These are phyloP conservation scores for Aaosphaeria arxii DNA, from an alignment of 2,329 filamentous ascomycete species.

Conservation along the genomic window DNA sequence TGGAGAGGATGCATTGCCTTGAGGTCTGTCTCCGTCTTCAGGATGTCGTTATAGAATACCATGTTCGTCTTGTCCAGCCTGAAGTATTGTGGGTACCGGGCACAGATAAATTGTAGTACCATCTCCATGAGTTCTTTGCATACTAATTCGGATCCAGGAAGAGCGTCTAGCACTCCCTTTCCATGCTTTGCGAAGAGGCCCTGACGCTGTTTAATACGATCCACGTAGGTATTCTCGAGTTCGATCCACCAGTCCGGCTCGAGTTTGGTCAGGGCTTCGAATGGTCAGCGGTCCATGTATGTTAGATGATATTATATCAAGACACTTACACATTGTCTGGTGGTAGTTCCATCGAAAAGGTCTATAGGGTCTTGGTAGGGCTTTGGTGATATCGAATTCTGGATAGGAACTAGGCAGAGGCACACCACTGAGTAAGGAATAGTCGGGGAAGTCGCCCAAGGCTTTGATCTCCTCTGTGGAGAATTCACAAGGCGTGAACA, in stretches of 20 bases:
- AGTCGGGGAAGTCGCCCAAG: slow-evolving; percentile 77
- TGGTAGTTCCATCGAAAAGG: slow-evolving; percentile 84
- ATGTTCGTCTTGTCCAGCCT: slow-evolving; percentile 53
- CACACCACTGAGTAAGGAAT: slow-evolving; percentile 70
- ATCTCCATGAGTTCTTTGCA: slow-evolving; percentile 90
- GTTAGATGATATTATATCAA: background rate
- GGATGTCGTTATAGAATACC: slow-evolving; percentile 66
- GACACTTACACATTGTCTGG: slow-evolving; percentile 79
- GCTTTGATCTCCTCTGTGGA: slow-evolving; percentile 66
- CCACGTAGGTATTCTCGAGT: slow-evolving; percentile 69
- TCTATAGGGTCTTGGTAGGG: slow-evolving; percentile 70
- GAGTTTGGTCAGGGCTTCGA: slow-evolving; percentile 69
- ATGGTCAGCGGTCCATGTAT: background rate
- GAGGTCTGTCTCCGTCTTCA: slow-evolving; percentile 62
- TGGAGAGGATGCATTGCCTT: slow-evolving; percentile 61
- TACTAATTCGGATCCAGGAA: slow-evolving; percentile 74
- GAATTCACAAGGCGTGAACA: slow-evolving; percentile 66
- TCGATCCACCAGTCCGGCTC: slow-evolving; percentile 89
- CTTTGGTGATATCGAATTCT: slow-evolving; percentile 66
- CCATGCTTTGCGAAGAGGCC: slow-evolving; percentile 63
- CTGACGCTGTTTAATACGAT: slow-evolving; percentile 67
- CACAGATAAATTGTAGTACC: slow-evolving; percentile 73
- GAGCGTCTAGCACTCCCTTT: slow-evolving; percentile 60
- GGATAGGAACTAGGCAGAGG: slow-evolving; percentile 63
- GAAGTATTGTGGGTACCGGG: slow-evolving; percentile 76